Evolutionary conservation across 2,329 filamentous ascomycete genomes (phyloP), one percentile per base, ranked within the genome.

Genomic region (Neobulgaria alba): DNA sequence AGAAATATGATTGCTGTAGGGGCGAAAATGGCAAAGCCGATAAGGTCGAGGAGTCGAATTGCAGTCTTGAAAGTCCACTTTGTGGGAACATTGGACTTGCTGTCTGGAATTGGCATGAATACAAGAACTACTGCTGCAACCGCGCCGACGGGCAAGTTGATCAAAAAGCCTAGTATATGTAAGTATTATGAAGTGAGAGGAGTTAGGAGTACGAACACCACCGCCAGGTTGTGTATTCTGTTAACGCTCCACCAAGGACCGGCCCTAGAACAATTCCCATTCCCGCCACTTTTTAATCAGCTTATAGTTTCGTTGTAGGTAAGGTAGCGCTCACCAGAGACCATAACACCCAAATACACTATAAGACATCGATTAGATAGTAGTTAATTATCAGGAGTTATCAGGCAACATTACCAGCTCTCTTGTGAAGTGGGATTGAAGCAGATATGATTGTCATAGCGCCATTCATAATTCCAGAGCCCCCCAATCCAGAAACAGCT

Each of bases 371-470:
- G 32, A 33, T 48, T 38, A 49, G 40, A 10, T 8, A 17, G 10
- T n/a, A 3, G n/a, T 1, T 26, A 19, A 29, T 5, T 12, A 29
- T 7, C 7, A 12, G 23, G 23, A 7, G n/a, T 12, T 16, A 5
- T 2, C 5, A 8, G n/a, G 18, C 4, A 34, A 12, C 39, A 36
- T 31, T 26, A 42, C 39, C 31, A 41, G 49, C 40, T 44, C 43
- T 36, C 19, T 51, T 50, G 10, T 50, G 35, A 26, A 51, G n/a
- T n/a, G 23, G 54, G 34, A 23, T 49, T 53, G 14, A 53, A 61
- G 52, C 42, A 62, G 64, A 63, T 30, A 75, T 61, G 26, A 77
- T 72, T 3, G 64, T 74, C 46, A 77, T 57, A 61, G 0, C 75
- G 8, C 33, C 33, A 35, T 35, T 35, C 15, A 35, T 19, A 3